These are phyloP conservation scores for Lophiostoma macrostomum DNA, from an alignment of 495 filamentous ascomycete species.

Conservation along the genomic window DNA sequence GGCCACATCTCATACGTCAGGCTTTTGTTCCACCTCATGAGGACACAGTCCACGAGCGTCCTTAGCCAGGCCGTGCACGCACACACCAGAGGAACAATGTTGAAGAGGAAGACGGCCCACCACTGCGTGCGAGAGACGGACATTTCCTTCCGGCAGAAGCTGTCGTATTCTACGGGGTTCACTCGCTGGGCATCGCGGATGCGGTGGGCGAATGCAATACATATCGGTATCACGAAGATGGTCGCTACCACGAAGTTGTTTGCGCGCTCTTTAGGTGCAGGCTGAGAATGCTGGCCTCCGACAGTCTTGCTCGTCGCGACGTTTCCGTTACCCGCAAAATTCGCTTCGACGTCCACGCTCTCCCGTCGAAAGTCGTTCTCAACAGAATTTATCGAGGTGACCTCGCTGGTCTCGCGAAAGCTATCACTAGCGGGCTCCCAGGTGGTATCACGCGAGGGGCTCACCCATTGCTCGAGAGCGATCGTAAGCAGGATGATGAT, in stretches of 20 bases:
- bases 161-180: no score
- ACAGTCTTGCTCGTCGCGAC: no score
- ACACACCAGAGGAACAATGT: conserved; percentile 1
- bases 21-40: conserved; percentile 8
- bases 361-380: no score
- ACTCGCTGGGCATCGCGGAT: not conserved
- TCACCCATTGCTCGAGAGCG: no score
- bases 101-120: not conserved
- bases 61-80: conserved; percentile 11
- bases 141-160: no score
- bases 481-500: not conserved
- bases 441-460: no score
- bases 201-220: conserved; percentile 1
- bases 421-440: no score
- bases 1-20: not conserved
- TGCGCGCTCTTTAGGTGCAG: not conserved
- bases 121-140: not conserved
- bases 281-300: not conserved
- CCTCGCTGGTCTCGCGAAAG: no score
- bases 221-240: not conserved
- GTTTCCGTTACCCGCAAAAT: no score
- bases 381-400: no score
- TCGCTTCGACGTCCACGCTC: no score
- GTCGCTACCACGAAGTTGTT: conserved; percentile 4
- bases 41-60: conserved; percentile 5